Conservation (phyloP, 352 stramenopile species). For the Phytopythium mirpurense region DNA sequence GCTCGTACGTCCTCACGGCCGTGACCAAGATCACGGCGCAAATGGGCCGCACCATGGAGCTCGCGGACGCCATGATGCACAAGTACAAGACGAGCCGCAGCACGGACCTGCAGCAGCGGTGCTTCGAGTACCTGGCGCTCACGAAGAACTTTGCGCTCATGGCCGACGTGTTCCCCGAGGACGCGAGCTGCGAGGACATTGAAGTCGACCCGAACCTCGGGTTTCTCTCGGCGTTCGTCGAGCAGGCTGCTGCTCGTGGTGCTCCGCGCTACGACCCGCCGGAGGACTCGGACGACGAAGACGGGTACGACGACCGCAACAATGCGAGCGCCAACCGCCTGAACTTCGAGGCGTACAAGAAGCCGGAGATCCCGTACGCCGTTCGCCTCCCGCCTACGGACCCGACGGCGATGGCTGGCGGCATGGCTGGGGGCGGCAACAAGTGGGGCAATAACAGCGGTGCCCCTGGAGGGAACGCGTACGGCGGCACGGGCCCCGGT, state of each 20-base stretch:
- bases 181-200: conserved; percentile 94
- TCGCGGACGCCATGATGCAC: conserved; percentile 93
- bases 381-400: conserved; percentile 68
- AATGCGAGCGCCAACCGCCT: conserved; percentile 53
- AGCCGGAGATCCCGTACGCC: conserved; percentile 85
- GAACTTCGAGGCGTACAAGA: conserved; percentile 89
- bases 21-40: conserved; percentile 99
- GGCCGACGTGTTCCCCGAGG: conserved; percentile 93
- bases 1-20: conserved; percentile 93
- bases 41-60: conserved; percentile 85
- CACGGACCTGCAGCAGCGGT: conserved; percentile 97
- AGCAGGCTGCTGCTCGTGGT: conserved; percentile 89
- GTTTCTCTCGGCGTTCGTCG: conserved; percentile 95
- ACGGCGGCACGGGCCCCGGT: conserved; percentile 11
- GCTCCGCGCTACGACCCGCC: conserved; percentile 93
- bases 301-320: conserved; percentile 61
- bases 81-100: conserved; percentile 95
- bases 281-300: conserved; percentile 94
- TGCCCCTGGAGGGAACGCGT: conserved; percentile 7
- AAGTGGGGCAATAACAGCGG: conserved; percentile 43
- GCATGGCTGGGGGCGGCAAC: conserved; percentile 36
- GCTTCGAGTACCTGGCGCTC: conserved; percentile 96
- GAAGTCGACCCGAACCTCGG: conserved; percentile 94
- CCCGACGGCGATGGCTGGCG: conserved; percentile 15
- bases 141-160: conserved; percentile 91